Base-by-base conservation (phyloP, 2,329 filamentous ascomycete species). In the Capronia americana region DNA sequence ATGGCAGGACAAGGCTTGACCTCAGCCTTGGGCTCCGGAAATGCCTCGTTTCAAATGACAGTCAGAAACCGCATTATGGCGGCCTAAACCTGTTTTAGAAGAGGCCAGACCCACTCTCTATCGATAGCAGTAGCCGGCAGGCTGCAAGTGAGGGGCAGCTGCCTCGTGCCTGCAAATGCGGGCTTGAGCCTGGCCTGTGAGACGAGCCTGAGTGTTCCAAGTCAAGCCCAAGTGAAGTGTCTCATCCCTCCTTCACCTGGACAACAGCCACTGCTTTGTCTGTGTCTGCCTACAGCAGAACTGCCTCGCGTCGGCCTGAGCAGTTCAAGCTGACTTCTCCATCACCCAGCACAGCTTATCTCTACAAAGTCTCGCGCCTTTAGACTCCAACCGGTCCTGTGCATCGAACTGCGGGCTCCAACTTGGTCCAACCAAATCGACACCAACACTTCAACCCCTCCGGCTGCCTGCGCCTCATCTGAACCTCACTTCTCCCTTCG, bases 401-500 rank as follows among this genome's bases (percentile, higher is more conserved):
- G 12, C 38, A 5, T 56, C 53, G 53, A 34, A 28, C 53, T 56
- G 55, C 34, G 59, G 48, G 24, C 38, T 28, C 38, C 56, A 57
- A n/a, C 50, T 20, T 57, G n/a, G 26, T 57, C 30, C 48, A 38
- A 64, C 44, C 24, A 26, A 20, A 14, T 41, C 46, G 34, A 61
- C 20, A 24, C 50, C 3, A 51, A 23, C 53, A 17, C 55, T 38
- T 64, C 64, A 41, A 60, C 54, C 57, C 58, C 55, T 61, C 61
- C 32, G 57, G 51, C 17, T 64, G 57, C 64, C 59, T 64, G 53
- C 57, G 38, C 14, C n/a, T 54, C 38, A n/a, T 44, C 17, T 44
- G 51, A 57, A 55, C 57, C 61, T 66, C 51, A 57, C 48, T 48
- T 44, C 60, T 53, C 57, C 10, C 41, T 68, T 24, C 17, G 55